Conservation (phyloP, 345 rosid species). For the Ceriops tagal region DNA sequence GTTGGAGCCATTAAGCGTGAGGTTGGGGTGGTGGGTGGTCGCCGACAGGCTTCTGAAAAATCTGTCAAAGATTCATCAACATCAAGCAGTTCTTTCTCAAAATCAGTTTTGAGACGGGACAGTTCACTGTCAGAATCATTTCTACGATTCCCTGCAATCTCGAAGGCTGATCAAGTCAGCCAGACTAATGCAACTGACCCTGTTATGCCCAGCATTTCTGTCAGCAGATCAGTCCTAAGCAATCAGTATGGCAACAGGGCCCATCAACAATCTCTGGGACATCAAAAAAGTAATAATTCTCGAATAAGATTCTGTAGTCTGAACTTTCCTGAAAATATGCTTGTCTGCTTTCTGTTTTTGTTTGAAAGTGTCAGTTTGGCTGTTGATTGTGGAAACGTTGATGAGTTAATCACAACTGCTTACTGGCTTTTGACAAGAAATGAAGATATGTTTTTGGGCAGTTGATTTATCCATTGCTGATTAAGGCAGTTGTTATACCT, state of each 20-base stretch:
- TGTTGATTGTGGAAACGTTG: background rate
- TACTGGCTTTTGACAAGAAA: background rate
- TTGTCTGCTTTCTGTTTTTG: background rate
- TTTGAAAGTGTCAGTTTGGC: background rate
- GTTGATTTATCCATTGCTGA: no score
- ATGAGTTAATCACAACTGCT: background rate
- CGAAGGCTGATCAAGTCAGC: conserved; percentile 51
- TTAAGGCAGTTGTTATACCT: no score
- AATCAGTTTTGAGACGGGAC: conserved; percentile 45
- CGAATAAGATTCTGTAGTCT: background rate
- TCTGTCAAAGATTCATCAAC: conserved; percentile 41
- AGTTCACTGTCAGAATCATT: conserved; percentile 50
- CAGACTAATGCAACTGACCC: conserved; percentile 45
- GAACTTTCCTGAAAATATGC: background rate
- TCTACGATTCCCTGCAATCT: conserved; percentile 42
- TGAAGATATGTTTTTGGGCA: no score
- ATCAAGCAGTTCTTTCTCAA: conserved; percentile 42
- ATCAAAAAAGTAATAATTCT: conserved; percentile 54
- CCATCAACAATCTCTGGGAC: conserved; percentile 49
- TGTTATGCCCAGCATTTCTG: conserved; percentile 34
- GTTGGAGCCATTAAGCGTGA: conserved; percentile 93
- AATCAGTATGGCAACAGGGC: conserved; percentile 52
- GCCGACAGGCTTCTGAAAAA: conserved; percentile 54
- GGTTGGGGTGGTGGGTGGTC: conserved; percentile 76
- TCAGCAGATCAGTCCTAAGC: conserved; percentile 42